These are phyloP conservation scores for Backusella luteola DNA, from an alignment of 192 early-diverging fungal species.

Conservation along the genomic window DNA sequence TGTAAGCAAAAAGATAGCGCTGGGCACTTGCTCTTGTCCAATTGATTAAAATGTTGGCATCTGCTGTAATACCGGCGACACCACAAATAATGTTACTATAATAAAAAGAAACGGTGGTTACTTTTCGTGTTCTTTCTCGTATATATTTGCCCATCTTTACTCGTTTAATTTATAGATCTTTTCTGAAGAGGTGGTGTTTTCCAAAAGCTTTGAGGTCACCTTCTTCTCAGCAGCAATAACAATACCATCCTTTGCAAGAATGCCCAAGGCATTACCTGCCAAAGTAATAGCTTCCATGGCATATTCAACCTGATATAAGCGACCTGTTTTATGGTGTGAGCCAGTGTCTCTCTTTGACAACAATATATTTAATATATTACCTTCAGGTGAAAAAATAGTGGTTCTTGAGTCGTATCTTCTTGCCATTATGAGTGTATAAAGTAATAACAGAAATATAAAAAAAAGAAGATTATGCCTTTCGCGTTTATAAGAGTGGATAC, in stretches of 20 bases:
- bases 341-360: neutral
- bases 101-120: neutral
- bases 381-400: conserved; percentile 99
- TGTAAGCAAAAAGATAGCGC: conserved; percentile 82
- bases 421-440: conserved; percentile 62
- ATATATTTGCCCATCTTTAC: conserved; percentile 42
- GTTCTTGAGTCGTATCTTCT: conserved; percentile 98
- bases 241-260: conserved; percentile 89
- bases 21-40: conserved; percentile 86
- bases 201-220: conserved; percentile 90
- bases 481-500: conserved; percentile 6
- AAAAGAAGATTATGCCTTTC: neutral
- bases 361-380: conserved; percentile 45
- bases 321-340: conserved; percentile 54
- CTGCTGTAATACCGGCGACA: conserved; percentile 95
- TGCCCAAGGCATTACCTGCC: conserved; percentile 92
- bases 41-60: conserved; percentile 95
- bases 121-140: neutral
- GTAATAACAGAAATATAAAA: neutral
- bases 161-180: conserved; percentile 97
- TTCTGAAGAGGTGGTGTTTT: conserved; percentile 79
- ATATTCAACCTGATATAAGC: conserved; percentile 99
- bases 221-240: conserved; percentile 98
- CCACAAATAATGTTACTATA: conserved; percentile 83
- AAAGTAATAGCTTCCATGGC: conserved; percentile 99